Percentiles rank a stretch among this genome's conserved stretches.
These are phyloP conservation scores for Lomentospora prolificans DNA, from an alignment of 2,329 filamentous ascomycete species.

Conservation along the genomic window DNA sequence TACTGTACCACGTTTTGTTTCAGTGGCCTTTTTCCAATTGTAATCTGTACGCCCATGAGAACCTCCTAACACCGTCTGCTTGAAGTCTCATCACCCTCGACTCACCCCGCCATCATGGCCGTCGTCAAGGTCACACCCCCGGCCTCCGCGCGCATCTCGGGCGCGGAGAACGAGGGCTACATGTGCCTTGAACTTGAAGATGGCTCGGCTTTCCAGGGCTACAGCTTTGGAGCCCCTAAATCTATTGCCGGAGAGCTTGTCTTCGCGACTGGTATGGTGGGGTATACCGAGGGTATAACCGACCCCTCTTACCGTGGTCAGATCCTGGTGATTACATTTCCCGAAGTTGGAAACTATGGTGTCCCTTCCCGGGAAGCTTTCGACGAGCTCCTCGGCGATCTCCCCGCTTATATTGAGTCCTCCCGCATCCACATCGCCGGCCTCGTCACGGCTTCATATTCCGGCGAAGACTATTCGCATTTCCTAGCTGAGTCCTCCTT, in stretches of 20 bases:
- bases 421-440: slow-evolving; percentile 88
- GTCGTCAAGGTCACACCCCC: slow-evolving; percentile 34
- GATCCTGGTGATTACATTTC: slow-evolving; percentile 94
- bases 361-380: slow-evolving; percentile 79
- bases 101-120: slow-evolving; percentile 18
- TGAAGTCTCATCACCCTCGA: neutral
- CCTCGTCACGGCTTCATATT: slow-evolving; percentile 82
- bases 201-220: slow-evolving; percentile 82
- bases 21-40: neutral
- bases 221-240: slow-evolving; percentile 92
- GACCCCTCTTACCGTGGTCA: slow-evolving; percentile 85
- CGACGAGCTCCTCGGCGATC: slow-evolving; percentile 74
- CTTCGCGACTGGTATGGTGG: slow-evolving; percentile 99
- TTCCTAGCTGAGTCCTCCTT: slow-evolving; percentile 84
- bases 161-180: slow-evolving; percentile 46
- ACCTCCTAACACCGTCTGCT: slow-evolving; percentile 6
- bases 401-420: slow-evolving; percentile 90
- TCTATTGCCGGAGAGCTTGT: slow-evolving; percentile 94
- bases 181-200: slow-evolving; percentile 89
- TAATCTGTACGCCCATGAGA: slow-evolving; percentile 3
- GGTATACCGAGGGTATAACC: slow-evolving; percentile 89
- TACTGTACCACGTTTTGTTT: slow-evolving; percentile 12
- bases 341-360: slow-evolving; percentile 93
- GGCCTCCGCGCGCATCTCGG: slow-evolving; percentile 50
- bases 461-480: slow-evolving; percentile 92